Evolutionary conservation across 2,329 filamentous ascomycete genomes (phyloP).

Genomic region (Acephala macrosclerotiorum): DNA sequence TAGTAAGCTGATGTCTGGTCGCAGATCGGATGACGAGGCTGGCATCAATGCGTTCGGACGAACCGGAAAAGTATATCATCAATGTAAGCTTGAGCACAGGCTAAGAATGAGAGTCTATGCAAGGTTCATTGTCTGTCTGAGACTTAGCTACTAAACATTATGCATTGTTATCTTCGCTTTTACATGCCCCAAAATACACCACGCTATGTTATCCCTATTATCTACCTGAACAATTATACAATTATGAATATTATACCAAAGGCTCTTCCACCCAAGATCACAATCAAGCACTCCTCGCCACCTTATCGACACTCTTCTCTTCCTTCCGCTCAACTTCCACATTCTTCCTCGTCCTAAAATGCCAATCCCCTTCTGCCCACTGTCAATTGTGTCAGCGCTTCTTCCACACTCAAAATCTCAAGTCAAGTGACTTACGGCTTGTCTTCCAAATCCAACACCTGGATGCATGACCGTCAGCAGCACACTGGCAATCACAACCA

Average conservation of each 20-base stretch:
- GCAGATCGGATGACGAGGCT: background rate
- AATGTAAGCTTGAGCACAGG: background rate
- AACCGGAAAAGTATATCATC: background rate
- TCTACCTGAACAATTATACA: too few species aligned
- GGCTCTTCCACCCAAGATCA: background rate
- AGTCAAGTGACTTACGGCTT: background rate
- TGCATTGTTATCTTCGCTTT: too few species aligned
- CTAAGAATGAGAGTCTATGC: background rate
- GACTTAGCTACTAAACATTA: too few species aligned
- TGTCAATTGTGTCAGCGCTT: background rate
- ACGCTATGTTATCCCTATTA: too few species aligned
- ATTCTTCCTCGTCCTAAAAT: constrained; percentile 3
- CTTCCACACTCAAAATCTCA: background rate
- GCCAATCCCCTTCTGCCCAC: constrained; percentile 12
- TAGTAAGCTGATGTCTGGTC: background rate
- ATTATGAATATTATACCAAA: background rate
- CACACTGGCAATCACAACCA: constrained; percentile 42
- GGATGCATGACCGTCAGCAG: constrained; percentile 43
- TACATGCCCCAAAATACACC: too few species aligned
- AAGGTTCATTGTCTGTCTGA: too few species aligned
- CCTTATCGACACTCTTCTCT: background rate
- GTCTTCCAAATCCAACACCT: constrained; percentile 25
- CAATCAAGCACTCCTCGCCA: background rate
- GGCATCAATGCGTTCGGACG: background rate
- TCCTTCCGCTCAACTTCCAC: background rate